A percentile compares a stretch with the other conserved stretches of the same genome.
Conservation (phyloP, 1,284 basidiomycete genomes). For the Ceratobasidium sp. region DNA sequence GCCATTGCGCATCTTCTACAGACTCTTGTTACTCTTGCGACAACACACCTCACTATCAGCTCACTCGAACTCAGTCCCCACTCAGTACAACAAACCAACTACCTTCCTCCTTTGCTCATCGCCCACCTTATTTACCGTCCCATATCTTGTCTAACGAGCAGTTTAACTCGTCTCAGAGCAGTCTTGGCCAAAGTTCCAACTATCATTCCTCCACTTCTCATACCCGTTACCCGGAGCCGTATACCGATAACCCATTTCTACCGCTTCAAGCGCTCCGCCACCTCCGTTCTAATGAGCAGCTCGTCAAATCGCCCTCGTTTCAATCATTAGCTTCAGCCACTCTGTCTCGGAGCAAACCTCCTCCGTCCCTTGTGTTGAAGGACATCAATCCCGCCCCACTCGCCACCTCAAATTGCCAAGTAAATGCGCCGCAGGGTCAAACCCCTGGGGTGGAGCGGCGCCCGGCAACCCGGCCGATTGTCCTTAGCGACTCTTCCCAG, state of each 20-base stretch:
- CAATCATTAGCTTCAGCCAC: not conserved
- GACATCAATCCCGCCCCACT: not conserved
- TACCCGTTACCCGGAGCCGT: slow-evolving; percentile 29
- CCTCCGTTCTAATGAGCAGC: slow-evolving; percentile 29
- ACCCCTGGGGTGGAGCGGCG: slow-evolving; percentile 8
- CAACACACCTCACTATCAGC: not conserved
- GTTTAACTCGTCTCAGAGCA: slow-evolving; percentile 21
- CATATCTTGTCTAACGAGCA: not conserved
- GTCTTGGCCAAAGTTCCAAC: slow-evolving; percentile 28
- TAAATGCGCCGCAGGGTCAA: not conserved
- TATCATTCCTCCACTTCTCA: slow-evolving; percentile 7
- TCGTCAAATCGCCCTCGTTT: not conserved
- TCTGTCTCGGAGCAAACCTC: not conserved
- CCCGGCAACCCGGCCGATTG: slow-evolving; percentile 1
- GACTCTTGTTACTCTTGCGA: slow-evolving; percentile 24
- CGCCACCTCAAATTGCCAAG: not conserved
- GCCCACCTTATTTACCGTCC: not conserved
- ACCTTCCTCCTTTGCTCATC: not conserved
- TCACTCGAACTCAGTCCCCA: not conserved
- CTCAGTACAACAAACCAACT: slow-evolving; percentile 4
- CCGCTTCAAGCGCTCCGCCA: slow-evolving; percentile 23
- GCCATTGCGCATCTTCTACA: not conserved
- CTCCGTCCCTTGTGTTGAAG: not conserved
- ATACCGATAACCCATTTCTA: slow-evolving; percentile 34
- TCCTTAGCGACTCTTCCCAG: not conserved